Evolutionary conservation across 306 rosid species (phyloP).

Genomic region (Dryas drummondii): DNA sequence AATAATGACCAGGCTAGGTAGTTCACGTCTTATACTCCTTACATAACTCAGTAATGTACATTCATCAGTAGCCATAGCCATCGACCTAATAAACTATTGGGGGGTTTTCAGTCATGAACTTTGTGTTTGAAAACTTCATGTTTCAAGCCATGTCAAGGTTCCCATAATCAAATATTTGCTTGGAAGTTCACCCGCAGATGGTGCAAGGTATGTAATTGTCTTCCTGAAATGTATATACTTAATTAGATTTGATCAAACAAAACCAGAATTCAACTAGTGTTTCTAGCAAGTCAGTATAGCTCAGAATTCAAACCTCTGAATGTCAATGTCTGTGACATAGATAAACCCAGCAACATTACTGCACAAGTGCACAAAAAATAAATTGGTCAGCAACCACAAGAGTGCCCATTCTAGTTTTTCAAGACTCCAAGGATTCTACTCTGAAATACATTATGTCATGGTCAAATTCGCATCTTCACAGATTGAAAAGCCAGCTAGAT

Average conservation of each 20-base stretch:
- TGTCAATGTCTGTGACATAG: slow-evolving; percentile 72
- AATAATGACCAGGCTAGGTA: not conserved
- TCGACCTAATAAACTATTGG: not conserved
- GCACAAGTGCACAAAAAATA: slow-evolving; percentile 45
- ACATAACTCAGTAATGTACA: not conserved
- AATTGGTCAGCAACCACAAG: not conserved
- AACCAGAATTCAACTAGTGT: slow-evolving; percentile 5
- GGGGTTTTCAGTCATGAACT: not conserved
- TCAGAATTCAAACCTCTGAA: slow-evolving; percentile 65
- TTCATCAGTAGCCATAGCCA: slow-evolving; percentile 6
- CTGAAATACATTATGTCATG: not conserved
- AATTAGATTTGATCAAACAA: slow-evolving; percentile 26
- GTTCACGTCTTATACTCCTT: not conserved
- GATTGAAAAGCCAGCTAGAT: not conserved
- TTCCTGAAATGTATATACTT: slow-evolving; percentile 55
- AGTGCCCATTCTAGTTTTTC: not conserved
- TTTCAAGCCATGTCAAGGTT: slow-evolving; percentile 82
- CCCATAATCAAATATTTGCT: slow-evolving; percentile 79
- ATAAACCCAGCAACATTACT: slow-evolving; percentile 93
- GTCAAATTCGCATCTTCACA: not conserved
- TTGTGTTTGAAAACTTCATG: slow-evolving; percentile 31
- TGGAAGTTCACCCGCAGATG: slow-evolving; percentile 89
- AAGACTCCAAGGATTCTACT: not conserved
- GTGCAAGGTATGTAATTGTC: slow-evolving; percentile 83
- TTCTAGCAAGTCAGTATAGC: slow-evolving; percentile 6